Evolutionary conservation across 495 filamentous ascomycete species (phyloP).

Genomic region (Pseudomonodictys pantanalensis): DNA sequence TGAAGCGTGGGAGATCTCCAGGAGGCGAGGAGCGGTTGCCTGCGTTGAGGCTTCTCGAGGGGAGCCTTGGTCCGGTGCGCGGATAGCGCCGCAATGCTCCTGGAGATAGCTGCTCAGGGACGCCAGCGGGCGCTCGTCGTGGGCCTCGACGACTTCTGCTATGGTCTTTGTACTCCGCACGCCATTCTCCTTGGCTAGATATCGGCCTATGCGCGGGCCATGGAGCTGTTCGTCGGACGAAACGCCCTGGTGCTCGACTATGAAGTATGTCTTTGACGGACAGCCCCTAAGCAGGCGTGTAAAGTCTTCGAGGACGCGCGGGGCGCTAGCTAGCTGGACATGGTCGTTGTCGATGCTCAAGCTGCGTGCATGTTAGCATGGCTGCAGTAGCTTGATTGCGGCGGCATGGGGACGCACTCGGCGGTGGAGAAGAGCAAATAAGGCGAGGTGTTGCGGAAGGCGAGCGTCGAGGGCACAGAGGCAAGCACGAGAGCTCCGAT

Average conservation of each 20-base stretch:
- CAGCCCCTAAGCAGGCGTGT: conserved; percentile 58
- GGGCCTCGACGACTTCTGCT: conserved; percentile 36
- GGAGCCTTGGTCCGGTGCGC: conserved; percentile 29
- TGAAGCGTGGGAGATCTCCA: too few relatives aligned
- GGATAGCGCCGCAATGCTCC: conserved; percentile 24
- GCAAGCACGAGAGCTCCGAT: conserved; percentile 60
- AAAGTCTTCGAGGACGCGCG: conserved; percentile 28
- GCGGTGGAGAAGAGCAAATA: conserved; percentile 81
- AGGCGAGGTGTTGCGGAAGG: conserved; percentile 81
- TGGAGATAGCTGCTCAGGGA: conserved; percentile 10
- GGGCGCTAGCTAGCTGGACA: conserved; percentile 12
- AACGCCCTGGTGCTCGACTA: conserved; percentile 76
- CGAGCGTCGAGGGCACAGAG: conserved; percentile 55
- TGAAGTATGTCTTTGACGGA: conserved; percentile 72
- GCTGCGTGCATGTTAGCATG: conserved; percentile 23
- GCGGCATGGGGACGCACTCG: conserved; percentile 55
- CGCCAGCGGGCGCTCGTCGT: conserved; percentile 25
- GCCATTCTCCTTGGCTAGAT: conserved; percentile 34
- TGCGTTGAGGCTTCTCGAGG: conserved; percentile 38
- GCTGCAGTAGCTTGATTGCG: not conserved
- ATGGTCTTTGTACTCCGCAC: conserved; percentile 22
- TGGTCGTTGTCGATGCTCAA: conserved; percentile 2
- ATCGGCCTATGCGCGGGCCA: conserved; percentile 60
- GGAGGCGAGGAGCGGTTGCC: too few relatives aligned
- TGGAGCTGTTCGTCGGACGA: conserved; percentile 62